phyloP scores from a whole-genome alignment of 2,329 filamentous ascomycete species.

The Diaporthe longicolla region DNA sequence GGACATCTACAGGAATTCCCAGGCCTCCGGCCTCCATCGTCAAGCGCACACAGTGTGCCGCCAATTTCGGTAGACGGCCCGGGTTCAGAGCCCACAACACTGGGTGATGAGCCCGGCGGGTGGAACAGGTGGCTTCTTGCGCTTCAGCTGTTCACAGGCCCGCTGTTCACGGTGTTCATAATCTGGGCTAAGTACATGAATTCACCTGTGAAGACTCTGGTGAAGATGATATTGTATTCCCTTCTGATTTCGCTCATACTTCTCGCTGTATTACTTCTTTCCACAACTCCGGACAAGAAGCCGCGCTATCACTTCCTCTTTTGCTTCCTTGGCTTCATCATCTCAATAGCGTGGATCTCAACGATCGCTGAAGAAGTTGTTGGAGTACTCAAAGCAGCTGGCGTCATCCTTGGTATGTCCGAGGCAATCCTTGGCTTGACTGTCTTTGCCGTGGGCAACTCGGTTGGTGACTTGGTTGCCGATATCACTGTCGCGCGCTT shows the following conservation, averaged over 20 bases:
- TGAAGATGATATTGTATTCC: conserved; percentile 72
- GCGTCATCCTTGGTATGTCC: conserved; percentile 91
- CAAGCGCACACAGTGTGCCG: conserved; percentile 43
- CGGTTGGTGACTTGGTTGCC: conserved; percentile 91
- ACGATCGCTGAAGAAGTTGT: conserved; percentile 97
- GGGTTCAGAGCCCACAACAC: conserved; percentile 39
- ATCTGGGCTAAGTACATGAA: conserved; percentile 78
- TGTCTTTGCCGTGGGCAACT: conserved; percentile 97
- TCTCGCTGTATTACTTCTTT: conserved; percentile 75
- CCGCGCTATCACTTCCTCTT: conserved; percentile 83
- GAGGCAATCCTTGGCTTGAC: conserved; percentile 96
- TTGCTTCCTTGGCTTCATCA: conserved; percentile 90
- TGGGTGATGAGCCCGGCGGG: conserved; percentile 61
- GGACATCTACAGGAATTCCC: conserved; percentile 39
- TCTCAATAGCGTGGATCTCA: conserved; percentile 95
- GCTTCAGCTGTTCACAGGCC: conserved; percentile 88
- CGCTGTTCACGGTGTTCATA: conserved; percentile 84
- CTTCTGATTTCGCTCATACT: conserved; percentile 78
- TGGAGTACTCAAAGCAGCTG: conserved; percentile 91
- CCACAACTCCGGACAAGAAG: conserved; percentile 76
- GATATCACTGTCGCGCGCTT: conserved; percentile 94
- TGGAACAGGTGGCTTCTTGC: conserved; percentile 96
- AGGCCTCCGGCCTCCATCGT: conserved; percentile 18
- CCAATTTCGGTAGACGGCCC: conserved; percentile 23
- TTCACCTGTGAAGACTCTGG: conserved; percentile 64